phyloP scores from a whole-genome alignment of 1,139 yeast genomes.

The Arxiozyma heterogenica region DNA sequence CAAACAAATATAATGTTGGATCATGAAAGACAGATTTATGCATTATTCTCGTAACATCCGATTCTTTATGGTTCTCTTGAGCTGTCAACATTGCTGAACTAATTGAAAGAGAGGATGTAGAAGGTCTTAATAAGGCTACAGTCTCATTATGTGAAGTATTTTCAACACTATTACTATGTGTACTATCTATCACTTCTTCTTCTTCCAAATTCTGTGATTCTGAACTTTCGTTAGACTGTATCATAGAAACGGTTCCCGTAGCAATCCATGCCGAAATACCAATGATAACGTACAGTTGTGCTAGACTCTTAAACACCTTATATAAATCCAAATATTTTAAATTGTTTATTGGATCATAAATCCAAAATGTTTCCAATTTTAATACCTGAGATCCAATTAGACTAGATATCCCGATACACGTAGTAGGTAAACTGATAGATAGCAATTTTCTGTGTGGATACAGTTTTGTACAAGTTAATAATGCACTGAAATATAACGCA shows the following conservation, averaged over 20 bases:
- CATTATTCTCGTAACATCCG: not conserved
- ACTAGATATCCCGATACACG: conserved; percentile 77
- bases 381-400: conserved; percentile 42
- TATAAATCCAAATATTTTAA: conserved; percentile 36
- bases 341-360: conserved; percentile 5
- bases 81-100: conserved; percentile 1
- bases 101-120: conserved; percentile 29
- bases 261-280: conserved; percentile 55
- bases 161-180: not conserved
- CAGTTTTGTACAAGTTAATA: conserved; percentile 76
- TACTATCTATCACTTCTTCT: not conserved
- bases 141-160: not conserved
- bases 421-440: conserved; percentile 80
- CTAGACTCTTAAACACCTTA: conserved; percentile 50
- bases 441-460: conserved; percentile 68
- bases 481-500: conserved; percentile 64
- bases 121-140: conserved; percentile 19
- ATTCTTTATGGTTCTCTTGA: conserved; percentile 21
- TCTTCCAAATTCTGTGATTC: conserved; percentile 18
- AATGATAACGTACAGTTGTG: conserved; percentile 45
- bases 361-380: conserved; percentile 24
- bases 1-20: conserved; percentile 55
- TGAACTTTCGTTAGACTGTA: conserved; percentile 31
- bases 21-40: conserved; percentile 44
- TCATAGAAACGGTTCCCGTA: conserved; percentile 51